Conservation (phyloP, 2,329 filamentous ascomycete genomes). For the Grosmannia huntii region DNA sequence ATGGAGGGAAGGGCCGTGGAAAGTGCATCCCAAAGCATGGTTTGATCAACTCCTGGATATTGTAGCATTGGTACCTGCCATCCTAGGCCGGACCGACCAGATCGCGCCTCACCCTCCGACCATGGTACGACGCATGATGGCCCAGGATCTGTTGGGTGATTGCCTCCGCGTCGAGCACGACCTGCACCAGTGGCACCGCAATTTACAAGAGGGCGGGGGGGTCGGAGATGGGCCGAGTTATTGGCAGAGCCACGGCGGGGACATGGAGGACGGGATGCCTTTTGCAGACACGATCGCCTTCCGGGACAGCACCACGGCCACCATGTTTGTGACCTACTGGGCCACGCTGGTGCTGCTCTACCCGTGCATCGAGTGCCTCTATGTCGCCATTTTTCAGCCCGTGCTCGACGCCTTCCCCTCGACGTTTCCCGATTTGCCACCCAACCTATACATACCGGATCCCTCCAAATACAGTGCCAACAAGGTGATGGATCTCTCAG, state of each 20-base stretch:
- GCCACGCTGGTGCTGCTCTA: conserved; percentile 35
- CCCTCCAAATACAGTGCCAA: conserved; percentile 17
- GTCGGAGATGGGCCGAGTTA: conserved; percentile 13
- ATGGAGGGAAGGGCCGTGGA: conserved; percentile 40
- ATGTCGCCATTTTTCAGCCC: conserved; percentile 30
- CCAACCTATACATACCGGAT: conserved; percentile 27
- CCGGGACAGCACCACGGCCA: conserved; percentile 27
- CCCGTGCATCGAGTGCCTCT: conserved; percentile 32
- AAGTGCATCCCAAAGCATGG: conserved; percentile 34
- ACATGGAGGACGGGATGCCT: conserved; percentile 22
- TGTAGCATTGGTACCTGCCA: conserved; percentile 30
- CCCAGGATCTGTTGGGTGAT: conserved; percentile 33
- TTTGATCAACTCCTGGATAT: conserved; percentile 42
- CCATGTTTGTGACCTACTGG: conserved; percentile 42
- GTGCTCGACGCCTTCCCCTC: conserved; percentile 27
- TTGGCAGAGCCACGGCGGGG: conserved; percentile 23
- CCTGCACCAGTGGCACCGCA: conserved; percentile 33
- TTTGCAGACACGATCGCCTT: conserved; percentile 34
- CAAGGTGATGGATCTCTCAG: conserved; percentile 30
- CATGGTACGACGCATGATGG: conserved; percentile 27
- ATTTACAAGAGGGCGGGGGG: conserved; percentile 13
- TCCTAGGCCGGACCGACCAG: conserved; percentile 32
- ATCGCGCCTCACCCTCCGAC: conserved; percentile 27
- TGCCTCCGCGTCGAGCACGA: conserved; percentile 34
- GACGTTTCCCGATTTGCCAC: conserved; percentile 21